Evolutionary conservation across 108 stramenopile species (phyloP).

Genomic region (Conticribra weissflogii): DNA sequence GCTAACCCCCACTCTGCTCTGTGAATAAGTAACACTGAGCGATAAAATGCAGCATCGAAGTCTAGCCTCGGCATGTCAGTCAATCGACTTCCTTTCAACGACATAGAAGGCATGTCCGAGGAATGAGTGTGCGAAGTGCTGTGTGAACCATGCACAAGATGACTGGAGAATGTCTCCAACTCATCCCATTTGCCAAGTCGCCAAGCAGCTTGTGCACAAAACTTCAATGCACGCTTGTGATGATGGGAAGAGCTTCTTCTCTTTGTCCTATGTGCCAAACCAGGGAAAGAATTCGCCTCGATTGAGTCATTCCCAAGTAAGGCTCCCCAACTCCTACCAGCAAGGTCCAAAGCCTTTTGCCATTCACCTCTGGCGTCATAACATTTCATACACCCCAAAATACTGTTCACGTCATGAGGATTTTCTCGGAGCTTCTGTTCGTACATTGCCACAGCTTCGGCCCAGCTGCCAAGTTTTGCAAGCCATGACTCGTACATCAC

Average conservation of each 20-base stretch:
- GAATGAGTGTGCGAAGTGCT: conserved; percentile 9
- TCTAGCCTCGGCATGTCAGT: conserved; percentile 57
- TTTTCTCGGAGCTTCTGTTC: conserved; percentile 79
- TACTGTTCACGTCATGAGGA: conserved; percentile 80
- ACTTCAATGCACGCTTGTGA: conserved; percentile 74
- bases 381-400: conserved; percentile 95
- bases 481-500: conserved; percentile 91
- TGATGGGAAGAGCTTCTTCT: conserved; percentile 25
- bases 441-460: conserved; percentile 86
- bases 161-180: conserved; percentile 81
- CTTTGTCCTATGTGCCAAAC: conserved; percentile 19
- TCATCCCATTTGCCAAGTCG: conserved; percentile 91
- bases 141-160: conserved; percentile 59
- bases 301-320: conserved; percentile 38
- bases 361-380: conserved; percentile 95
- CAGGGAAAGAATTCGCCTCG: neutral
- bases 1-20: conserved; percentile 79
- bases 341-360: conserved; percentile 84
- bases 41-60: conserved; percentile 93
- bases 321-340: conserved; percentile 72
- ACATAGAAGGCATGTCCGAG: conserved; percentile 18
- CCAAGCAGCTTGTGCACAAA: conserved; percentile 94
- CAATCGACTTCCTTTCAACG: conserved; percentile 37
- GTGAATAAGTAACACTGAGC: conserved; percentile 92
- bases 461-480: conserved; percentile 96